Base-by-base conservation (phyloP, 2,329 filamentous ascomycete genomes). In the Colletotrichum trifolii region DNA sequence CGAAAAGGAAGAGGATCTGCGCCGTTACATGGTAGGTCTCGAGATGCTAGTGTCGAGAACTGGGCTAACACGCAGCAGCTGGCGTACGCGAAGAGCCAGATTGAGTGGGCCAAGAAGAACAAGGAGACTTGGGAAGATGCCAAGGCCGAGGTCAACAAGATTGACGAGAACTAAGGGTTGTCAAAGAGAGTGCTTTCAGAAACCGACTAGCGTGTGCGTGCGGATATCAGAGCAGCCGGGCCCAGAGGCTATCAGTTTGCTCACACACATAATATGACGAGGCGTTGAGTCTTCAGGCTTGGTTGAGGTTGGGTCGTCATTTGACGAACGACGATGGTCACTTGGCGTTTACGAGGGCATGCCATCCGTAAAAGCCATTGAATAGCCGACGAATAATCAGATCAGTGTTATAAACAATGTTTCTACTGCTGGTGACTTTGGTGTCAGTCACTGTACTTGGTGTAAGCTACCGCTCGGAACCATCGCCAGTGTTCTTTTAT, bases 1-100 rank as follows among this genome's bases (percentile, higher is more conserved):
- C 64, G 94, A 98, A 79, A 99, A 99, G 78, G 96, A 99, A 79
- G 93, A 95, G 54, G 96, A 99, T 76, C 77, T 99, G 73, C 90
- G 89, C 74, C 88, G 92, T 68, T 98, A 98, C 76, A 99, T 99
- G 96, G 96, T 97, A 82, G 81, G 91, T 79, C 35, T 47, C 17
- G 12, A 33, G 47, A 15, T 56, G 13, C 2, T 8, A 39, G 12
- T 15, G 35, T 6, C 34, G 33, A 15, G 17, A 52, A 8, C 15
- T 3, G n/a, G 10, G 11, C 53, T 12, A 36, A 58, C 15, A 34
- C 35, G 11, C 12, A 10, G 35, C 71, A 97, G 94, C 87, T 97
- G 72, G 92, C 93, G 38, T 97, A 97, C 77, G 94, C 94, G 11
- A 92, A 92, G 77, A 95, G 91, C 76, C 94, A 97, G 75, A 89